Evolutionary conservation across 371 early-diverging fungal species (phyloP).

Genomic region (Rhizopus sp.): DNA sequence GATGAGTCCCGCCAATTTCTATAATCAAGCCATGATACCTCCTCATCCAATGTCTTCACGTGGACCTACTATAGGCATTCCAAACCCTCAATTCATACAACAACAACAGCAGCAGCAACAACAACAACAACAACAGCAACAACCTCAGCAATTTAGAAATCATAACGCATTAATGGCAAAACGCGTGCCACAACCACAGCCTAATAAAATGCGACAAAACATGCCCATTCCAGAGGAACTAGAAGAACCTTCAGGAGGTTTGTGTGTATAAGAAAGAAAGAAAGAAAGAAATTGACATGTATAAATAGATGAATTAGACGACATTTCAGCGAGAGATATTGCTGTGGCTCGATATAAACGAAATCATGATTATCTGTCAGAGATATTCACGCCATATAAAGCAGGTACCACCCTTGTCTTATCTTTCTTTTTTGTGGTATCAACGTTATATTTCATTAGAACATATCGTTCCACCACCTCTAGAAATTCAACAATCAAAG

Average conservation of each 20-base stretch:
- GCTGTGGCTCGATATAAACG: conserved; percentile 80
- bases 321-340: conserved; percentile 64
- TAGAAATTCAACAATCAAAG: conserved; percentile 36
- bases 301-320: conserved; percentile 72
- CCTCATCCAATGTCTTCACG: conserved; percentile 12
- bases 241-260: conserved; percentile 35
- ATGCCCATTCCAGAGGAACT: conserved; percentile 23
- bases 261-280: not conserved
- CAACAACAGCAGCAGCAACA: conserved; percentile 26
- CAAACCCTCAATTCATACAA: conserved; percentile 19
- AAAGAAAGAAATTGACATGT: conserved; percentile 2
- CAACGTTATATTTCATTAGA: conserved; percentile 7
- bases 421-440: not conserved
- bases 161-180: conserved; percentile 10
- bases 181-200: conserved; percentile 3
- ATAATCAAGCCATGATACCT: conserved; percentile 23
- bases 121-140: conserved; percentile 25
- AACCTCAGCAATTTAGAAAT: conserved; percentile 24
- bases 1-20: conserved; percentile 36
- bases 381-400: conserved; percentile 75
- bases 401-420: conserved; percentile 33
- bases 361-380: conserved; percentile 78
- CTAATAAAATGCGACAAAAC: conserved; percentile 17
- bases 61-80: conserved; percentile 9
- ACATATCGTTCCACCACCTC: conserved; percentile 43